A percentile compares a stretch with the other conserved stretches of the same genome.
These are phyloP conservation scores for Mycosphaerella sp. DNA, from an alignment of 2,329 filamentous ascomycete genomes.

Conservation along the genomic window DNA sequence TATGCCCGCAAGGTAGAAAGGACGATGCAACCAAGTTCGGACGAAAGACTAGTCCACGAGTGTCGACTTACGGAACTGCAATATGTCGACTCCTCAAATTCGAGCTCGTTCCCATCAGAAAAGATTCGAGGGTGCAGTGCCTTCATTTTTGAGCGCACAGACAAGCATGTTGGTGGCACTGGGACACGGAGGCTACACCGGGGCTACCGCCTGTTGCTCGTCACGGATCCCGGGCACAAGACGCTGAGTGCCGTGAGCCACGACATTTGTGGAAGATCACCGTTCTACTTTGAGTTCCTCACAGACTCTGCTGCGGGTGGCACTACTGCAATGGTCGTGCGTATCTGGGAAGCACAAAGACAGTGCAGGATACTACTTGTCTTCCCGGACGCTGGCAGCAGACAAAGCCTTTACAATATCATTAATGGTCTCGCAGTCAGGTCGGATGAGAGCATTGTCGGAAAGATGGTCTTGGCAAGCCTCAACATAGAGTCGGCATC, in stretches of 20 bases:
- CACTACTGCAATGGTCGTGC: conserved; percentile 62
- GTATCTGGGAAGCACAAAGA: conserved; percentile 58
- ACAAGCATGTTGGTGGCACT: conserved; percentile 63
- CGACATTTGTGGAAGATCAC: conserved; percentile 56
- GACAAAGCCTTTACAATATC: conserved; percentile 63
- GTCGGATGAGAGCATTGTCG: conserved; percentile 61
- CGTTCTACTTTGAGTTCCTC: conserved; percentile 72
- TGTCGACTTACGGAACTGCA: conserved; percentile 67
- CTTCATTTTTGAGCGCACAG: conserved; percentile 65
- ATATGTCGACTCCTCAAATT: conserved; percentile 68
- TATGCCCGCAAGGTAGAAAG: conserved; percentile 71
- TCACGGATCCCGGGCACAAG: conserved; percentile 71
- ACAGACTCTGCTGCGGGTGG: conserved; percentile 52
- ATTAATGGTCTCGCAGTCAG: conserved; percentile 66
- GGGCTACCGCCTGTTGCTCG: conserved; percentile 70
- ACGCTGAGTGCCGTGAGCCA: conserved; percentile 72
- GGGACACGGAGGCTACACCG: conserved; percentile 67
- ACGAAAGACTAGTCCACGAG: conserved; percentile 65
- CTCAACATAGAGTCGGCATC: conserved; percentile 57
- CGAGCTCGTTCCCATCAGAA: conserved; percentile 69
- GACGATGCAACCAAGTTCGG: conserved; percentile 60
- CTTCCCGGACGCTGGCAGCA: conserved; percentile 66
- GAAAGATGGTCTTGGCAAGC: conserved; percentile 60
- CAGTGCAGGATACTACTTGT: conserved; percentile 69
- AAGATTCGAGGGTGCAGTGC: conserved; percentile 64